Evolutionary conservation across 1,284 basidiomycete species (phyloP).

Genomic region (Tilletia horrida): DNA sequence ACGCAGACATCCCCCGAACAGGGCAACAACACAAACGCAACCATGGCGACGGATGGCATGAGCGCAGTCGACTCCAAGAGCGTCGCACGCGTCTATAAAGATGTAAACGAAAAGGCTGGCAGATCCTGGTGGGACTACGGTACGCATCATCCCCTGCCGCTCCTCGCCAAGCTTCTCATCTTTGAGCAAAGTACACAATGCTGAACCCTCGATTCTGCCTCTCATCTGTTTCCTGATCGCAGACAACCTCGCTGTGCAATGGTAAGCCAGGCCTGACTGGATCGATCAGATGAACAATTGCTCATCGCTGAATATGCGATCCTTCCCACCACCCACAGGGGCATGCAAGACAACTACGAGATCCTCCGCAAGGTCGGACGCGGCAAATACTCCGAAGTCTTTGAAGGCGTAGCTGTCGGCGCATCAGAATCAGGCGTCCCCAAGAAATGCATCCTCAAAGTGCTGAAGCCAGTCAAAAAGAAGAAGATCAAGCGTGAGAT

Average conservation of each 20-base stretch:
- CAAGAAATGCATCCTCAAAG: slow-evolving; percentile 97
- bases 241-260: slow-evolving; percentile 52
- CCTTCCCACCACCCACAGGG: slow-evolving; percentile 30
- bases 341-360: slow-evolving; percentile 89
- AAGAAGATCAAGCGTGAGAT: slow-evolving; percentile 99
- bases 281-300: background rate
- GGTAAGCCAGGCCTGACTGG: slow-evolving; percentile 22
- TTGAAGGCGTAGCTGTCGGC: slow-evolving; percentile 91
- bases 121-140: slow-evolving; percentile 65
- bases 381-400: slow-evolving; percentile 75
- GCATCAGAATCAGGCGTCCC: slow-evolving; percentile 27
- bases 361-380: slow-evolving; percentile 94
- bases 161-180: no score
- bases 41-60: slow-evolving; percentile 13
- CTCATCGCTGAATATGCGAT: background rate
- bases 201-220: no score
- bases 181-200: no score
- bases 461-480: slow-evolving; percentile 98
- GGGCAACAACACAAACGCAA: no score
- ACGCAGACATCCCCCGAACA: no score
- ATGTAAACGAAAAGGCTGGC: slow-evolving; percentile 63
- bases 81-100: slow-evolving; percentile 61
- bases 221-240: no score
- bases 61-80: slow-evolving; percentile 30
- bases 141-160: no score